These are phyloP conservation scores for Pythium brachiatum DNA, from an alignment of 352 stramenopile species.

Conservation along the genomic window DNA sequence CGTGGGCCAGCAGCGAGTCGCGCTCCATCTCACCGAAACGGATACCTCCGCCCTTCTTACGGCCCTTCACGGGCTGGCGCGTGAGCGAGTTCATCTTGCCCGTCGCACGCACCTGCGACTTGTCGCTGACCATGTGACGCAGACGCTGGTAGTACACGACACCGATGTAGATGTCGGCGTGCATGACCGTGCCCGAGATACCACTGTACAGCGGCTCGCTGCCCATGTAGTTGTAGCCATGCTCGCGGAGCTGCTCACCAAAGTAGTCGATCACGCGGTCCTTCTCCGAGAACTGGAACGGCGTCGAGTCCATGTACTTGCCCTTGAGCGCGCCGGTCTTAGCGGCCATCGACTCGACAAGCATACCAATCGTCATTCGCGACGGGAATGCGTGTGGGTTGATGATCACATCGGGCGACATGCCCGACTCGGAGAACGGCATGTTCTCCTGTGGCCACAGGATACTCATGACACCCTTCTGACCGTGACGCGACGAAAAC, in stretches of 20 bases:
- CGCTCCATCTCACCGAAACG: slow-evolving; percentile 99
- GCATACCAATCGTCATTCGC: slow-evolving; percentile 97
- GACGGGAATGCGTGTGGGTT: slow-evolving; percentile 98
- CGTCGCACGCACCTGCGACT: slow-evolving; percentile 98
- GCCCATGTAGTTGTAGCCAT: slow-evolving; percentile 98
- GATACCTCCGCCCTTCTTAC: slow-evolving; percentile 99
- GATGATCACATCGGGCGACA: slow-evolving; percentile 99
- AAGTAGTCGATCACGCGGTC: slow-evolving; percentile 99
- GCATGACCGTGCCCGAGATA: slow-evolving; percentile 97
- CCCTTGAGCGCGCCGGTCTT: slow-evolving; percentile 98
- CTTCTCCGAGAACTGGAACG: slow-evolving; percentile 99
- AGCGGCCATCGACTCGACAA: slow-evolving; percentile 99
- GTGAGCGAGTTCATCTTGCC: slow-evolving; percentile 99
- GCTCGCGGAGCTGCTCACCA: slow-evolving; percentile 95
- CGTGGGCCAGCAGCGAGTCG: slow-evolving; percentile 98
- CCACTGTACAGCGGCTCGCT: slow-evolving; percentile 99
- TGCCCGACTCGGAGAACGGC: slow-evolving; percentile 98
- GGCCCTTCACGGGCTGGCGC: slow-evolving; percentile 98
- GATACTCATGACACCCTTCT: slow-evolving; percentile 99
- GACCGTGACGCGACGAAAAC: slow-evolving; percentile 98
- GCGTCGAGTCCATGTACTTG: slow-evolving; percentile 97
- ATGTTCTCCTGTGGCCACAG: slow-evolving; percentile 99
- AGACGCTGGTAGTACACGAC: slow-evolving; percentile 99
- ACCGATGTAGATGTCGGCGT: slow-evolving; percentile 99
- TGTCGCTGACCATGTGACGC: slow-evolving; percentile 99